Evolutionary conservation across 1,284 basidiomycete genomes (phyloP).

Genomic region (Cutaneotrichosporon spelunceum): DNA sequence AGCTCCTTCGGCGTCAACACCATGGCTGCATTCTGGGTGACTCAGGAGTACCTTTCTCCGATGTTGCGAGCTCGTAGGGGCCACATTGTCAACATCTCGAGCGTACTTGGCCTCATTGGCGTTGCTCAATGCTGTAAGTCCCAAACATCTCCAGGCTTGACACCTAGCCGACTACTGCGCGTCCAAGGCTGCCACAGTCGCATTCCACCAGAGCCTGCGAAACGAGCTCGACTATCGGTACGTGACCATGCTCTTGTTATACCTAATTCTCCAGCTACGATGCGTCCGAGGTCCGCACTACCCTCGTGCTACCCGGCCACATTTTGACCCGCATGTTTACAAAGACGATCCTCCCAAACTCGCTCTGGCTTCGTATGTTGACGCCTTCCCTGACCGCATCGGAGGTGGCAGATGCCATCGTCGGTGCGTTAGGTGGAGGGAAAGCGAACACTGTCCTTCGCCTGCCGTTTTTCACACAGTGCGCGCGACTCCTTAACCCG

Average conservation of each 20-base stretch:
- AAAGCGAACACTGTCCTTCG: conserved; percentile 64
- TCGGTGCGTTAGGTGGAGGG: conserved; percentile 70
- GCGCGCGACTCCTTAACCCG: conserved; percentile 33
- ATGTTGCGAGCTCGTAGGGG: conserved; percentile 75
- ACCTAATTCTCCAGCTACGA: conserved; percentile 59
- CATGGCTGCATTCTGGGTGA: conserved; percentile 80
- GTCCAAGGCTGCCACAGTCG: conserved; percentile 76
- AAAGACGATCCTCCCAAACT: conserved; percentile 57
- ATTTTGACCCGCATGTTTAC: conserved; percentile 71
- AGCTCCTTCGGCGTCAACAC: conserved; percentile 90
- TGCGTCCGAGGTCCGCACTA: conserved; percentile 71
- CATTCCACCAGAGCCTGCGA: conserved; percentile 72
- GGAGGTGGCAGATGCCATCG: conserved; percentile 72
- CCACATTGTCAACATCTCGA: conserved; percentile 84
- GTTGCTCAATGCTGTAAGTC: conserved; percentile 73
- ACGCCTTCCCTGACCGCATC: conserved; percentile 69
- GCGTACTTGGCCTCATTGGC: conserved; percentile 71
- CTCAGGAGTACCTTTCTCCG: conserved; percentile 88
- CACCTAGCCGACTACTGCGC: conserved; percentile 75
- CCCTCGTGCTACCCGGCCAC: conserved; percentile 72
- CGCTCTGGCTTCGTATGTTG: conserved; percentile 64
- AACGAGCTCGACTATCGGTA: conserved; percentile 76
- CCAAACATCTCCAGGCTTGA: not conserved
- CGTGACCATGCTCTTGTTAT: conserved; percentile 11
- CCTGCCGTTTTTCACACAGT: conserved; percentile 57